Conservation (phyloP, 202 grass and related monocot genomes). For the Hordeum pubiflorum region DNA sequence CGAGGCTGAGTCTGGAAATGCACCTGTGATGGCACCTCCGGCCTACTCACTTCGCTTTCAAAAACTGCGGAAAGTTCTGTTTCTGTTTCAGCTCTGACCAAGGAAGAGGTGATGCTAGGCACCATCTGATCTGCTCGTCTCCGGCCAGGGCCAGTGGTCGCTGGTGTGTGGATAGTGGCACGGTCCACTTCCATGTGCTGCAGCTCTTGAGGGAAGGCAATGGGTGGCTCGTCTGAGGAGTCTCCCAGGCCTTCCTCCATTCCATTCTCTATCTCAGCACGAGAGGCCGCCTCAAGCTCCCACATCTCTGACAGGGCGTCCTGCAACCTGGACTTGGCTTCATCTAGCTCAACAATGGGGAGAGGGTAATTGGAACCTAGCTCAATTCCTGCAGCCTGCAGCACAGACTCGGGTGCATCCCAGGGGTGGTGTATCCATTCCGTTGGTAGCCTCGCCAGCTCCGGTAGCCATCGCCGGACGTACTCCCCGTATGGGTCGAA, state of each 20-base stretch:
- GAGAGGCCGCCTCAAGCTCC: conserved; percentile 77
- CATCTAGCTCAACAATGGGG: conserved; percentile 69
- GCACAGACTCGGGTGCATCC: conserved; percentile 83
- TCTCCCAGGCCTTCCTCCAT: conserved; percentile 95
- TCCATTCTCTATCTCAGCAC: conserved; percentile 78
- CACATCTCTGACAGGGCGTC: conserved; percentile 80
- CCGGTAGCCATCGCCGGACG: conserved; percentile 86
- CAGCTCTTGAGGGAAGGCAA: conserved; percentile 63
- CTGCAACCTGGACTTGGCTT: conserved; percentile 68
- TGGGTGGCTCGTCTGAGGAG: conserved; percentile 60
- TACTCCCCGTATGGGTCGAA: conserved; percentile 90
- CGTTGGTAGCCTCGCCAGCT: conserved; percentile 82
- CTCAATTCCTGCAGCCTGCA: conserved; percentile 92
- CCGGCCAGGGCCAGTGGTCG: conserved; percentile 16
- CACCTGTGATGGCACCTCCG: conserved; percentile 62
- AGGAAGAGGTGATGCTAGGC: conserved; percentile 84
- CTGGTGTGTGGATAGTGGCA: conserved; percentile 8
- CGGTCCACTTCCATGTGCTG: conserved; percentile 61
- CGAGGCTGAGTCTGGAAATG: conserved; percentile 19
- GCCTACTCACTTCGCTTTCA: conserved; percentile 45
- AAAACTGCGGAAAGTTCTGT: conserved; percentile 40
- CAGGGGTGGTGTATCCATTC: conserved; percentile 99
- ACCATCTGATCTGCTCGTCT: conserved; percentile 87
- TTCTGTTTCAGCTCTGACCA: conserved; percentile 43
- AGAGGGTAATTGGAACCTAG: conserved; percentile 91